Conservation (phyloP, 2,329 filamentous ascomycete species). For the Coniochaeta prunicola region DNA sequence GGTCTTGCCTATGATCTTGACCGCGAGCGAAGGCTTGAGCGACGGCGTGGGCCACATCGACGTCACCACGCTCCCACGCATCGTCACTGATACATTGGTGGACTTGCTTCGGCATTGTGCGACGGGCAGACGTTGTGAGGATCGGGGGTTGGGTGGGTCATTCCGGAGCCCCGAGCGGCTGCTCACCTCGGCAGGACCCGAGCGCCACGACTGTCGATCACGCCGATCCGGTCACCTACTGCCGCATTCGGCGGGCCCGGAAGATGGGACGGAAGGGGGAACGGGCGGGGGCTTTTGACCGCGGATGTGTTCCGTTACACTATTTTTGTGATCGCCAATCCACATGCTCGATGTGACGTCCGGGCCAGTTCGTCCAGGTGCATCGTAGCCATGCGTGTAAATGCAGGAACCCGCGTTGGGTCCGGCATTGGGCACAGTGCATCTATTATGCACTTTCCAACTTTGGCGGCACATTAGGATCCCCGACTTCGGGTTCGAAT, state of each 20-base stretch:
- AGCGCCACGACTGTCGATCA: background rate
- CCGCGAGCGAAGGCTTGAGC: background rate
- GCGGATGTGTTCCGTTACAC: background rate
- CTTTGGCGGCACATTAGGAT: background rate
- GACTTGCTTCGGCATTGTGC: background rate
- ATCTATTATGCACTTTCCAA: background rate
- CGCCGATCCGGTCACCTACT: background rate
- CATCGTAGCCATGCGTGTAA: background rate
- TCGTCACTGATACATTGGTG: background rate
- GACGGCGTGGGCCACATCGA: background rate
- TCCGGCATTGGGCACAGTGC: background rate
- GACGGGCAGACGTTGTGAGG: background rate
- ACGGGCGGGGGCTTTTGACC: background rate
- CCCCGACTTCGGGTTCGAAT: background rate
- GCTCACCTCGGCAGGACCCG: background rate
- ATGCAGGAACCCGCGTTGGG: constrained; percentile 1
- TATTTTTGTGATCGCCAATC: background rate
- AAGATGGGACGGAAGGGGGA: background rate
- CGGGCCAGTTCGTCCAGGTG: background rate
- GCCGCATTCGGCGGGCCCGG: background rate
- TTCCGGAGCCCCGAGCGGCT: background rate
- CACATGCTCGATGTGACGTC: background rate
- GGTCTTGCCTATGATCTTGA: background rate
- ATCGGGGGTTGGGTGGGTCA: background rate
- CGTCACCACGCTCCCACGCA: background rate